These are phyloP conservation scores for Isabelozyma heimii DNA, from an alignment of 805 yeast species.

Conservation along the genomic window DNA sequence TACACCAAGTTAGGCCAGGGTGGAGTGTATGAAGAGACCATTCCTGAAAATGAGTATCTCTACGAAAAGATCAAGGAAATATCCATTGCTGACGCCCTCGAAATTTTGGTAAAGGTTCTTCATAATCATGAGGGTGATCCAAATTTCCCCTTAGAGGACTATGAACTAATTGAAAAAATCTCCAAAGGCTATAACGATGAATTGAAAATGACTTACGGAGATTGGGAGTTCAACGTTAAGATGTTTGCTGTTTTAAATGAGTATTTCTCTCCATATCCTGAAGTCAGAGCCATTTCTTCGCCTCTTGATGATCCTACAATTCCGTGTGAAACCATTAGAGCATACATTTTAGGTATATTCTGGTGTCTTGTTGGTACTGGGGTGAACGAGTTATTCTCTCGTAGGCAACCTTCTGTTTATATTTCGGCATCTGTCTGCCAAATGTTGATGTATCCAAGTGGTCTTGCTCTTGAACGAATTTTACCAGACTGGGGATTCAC, in stretches of 20 bases:
- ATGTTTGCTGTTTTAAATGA: slow-evolving; percentile 43
- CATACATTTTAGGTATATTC: slow-evolving; percentile 51
- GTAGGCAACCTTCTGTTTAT: slow-evolving; percentile 51
- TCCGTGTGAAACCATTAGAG: slow-evolving; percentile 53
- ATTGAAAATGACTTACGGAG: background rate
- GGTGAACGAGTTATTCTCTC: slow-evolving; percentile 55
- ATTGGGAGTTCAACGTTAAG: slow-evolving; percentile 33
- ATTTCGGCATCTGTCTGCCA: slow-evolving; percentile 44
- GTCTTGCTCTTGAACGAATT: slow-evolving; percentile 31
- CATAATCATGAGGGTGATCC: slow-evolving; percentile 29
- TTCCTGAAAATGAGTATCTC: slow-evolving; percentile 7
- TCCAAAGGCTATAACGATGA: slow-evolving; percentile 1
- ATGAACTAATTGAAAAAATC: slow-evolving; percentile 16
- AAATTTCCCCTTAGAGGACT: slow-evolving; percentile 29
- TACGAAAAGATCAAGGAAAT: slow-evolving; percentile 22
- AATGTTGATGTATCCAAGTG: slow-evolving; percentile 45
- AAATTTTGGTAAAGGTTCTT: slow-evolving; percentile 25
- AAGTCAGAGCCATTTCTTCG: slow-evolving; percentile 64
- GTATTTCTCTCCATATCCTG: slow-evolving; percentile 59
- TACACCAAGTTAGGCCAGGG: slow-evolving; percentile 6
- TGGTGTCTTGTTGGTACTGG: slow-evolving; percentile 55
- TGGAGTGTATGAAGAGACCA: background rate
- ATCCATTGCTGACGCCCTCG: slow-evolving; percentile 17
- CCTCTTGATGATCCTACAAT: slow-evolving; percentile 50
- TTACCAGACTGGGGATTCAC: slow-evolving; percentile 42